A percentile compares a stretch with the other conserved stretches of the same genome.
Conservation (phyloP, 139 green algal species). For the Closterium sp. region DNA sequence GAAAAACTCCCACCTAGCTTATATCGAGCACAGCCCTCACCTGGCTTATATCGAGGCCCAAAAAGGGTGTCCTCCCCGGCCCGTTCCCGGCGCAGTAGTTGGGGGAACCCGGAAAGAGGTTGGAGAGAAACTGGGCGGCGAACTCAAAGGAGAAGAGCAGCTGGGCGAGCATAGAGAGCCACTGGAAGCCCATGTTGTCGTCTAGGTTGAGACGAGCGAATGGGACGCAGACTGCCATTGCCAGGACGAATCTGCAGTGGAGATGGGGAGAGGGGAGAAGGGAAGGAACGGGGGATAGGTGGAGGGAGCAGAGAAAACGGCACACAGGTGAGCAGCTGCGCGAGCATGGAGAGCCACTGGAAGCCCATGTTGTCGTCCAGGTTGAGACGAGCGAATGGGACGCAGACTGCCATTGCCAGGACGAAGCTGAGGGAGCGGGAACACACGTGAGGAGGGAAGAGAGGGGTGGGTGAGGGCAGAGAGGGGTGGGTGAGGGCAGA, state of each 20-base stretch:
- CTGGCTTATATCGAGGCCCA: constrained; percentile 7
- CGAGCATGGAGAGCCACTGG: neutral
- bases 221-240: constrained; percentile 9
- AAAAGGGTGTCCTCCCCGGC: constrained; percentile 6
- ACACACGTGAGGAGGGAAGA: neutral
- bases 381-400: constrained; percentile 22
- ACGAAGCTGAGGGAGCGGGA: neutral
- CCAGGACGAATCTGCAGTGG: neutral
- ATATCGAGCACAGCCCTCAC: neutral
- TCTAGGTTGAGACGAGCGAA: constrained; percentile 30
- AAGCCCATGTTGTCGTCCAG: no score
- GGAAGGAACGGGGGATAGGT: no score
- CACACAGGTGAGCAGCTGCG: no score
- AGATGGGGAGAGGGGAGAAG: no score
- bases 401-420: constrained; percentile 3
- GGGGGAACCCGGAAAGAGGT: no score
- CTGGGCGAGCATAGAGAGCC: no score
- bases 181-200: constrained; percentile 29
- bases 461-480: no score
- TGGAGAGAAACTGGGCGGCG: no score
- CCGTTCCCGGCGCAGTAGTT: constrained; percentile 27
- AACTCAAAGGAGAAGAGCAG: no score
- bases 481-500: no score
- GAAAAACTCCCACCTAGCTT: neutral
- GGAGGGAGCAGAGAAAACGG: neutral